Conservation (phyloP, 768 basidiomycete species). For the Leucocoprinus birnbaumii region DNA sequence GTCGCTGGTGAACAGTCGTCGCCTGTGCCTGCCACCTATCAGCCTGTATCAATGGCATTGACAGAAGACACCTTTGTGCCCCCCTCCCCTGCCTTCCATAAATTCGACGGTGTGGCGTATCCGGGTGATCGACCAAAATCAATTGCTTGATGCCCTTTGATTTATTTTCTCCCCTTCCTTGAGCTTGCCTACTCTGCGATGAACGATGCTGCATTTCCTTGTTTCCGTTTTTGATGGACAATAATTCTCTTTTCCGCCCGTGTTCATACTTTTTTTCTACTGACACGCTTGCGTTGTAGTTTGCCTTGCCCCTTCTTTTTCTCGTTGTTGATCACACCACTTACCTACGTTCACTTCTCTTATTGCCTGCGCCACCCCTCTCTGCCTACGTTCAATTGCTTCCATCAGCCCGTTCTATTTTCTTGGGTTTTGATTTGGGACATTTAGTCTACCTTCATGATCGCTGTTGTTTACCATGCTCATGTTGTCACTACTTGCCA, state of each 20-base stretch:
- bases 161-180: not conserved
- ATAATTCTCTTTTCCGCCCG: not conserved
- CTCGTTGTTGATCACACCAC: not conserved
- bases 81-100: conserved; percentile 57
- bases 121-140: conserved; percentile 44
- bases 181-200: no score
- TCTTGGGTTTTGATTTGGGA: not conserved
- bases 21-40: conserved; percentile 46
- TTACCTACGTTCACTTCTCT: no score
- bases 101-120: conserved; percentile 26
- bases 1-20: conserved; percentile 25
- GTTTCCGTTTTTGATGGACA: conserved; percentile 1
- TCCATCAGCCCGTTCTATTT: not conserved
- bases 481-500: not conserved
- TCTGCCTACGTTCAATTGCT: not conserved
- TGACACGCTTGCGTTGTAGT: conserved; percentile 8
- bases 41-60: conserved; percentile 70
- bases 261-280: not conserved
- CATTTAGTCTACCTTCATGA: not conserved
- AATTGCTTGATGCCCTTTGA: conserved; percentile 26
- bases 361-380: not conserved
- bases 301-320: not conserved
- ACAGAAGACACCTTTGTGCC: conserved; percentile 59
- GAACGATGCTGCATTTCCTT: no score
- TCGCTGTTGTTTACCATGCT: not conserved